Evolutionary conservation across 2,329 filamentous ascomycete species (phyloP).

Genomic region (Sphaerulina musiva): DNA sequence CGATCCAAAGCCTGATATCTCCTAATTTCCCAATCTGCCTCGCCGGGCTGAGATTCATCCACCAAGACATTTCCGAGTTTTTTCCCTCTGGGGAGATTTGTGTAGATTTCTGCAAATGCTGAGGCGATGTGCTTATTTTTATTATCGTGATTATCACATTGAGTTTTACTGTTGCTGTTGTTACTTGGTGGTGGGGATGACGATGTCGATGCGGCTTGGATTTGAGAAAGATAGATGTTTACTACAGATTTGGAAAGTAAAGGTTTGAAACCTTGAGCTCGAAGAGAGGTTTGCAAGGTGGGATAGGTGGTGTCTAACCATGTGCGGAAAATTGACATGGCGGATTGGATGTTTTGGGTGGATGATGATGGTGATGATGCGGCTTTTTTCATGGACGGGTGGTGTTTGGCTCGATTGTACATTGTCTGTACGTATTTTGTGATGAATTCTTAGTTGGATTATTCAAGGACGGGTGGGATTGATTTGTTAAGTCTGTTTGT

Average conservation of each 20-base stretch:
- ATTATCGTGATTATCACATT: conserved; percentile 1
- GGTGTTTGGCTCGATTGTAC: conserved; percentile 29
- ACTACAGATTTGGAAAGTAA: conserved; percentile 27
- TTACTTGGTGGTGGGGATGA: no score
- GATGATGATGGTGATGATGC: background rate
- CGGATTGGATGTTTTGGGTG: conserved; percentile 19
- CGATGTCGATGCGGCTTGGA: conserved; percentile 10
- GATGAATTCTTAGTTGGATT: no score
- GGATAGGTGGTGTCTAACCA: conserved; percentile 31
- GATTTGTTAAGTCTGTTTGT: no score
- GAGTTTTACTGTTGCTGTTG: no score
- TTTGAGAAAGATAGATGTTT: conserved; percentile 15
- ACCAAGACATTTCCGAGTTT: conserved; percentile 29
- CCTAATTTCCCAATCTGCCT: conserved; percentile 28
- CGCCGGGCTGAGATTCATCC: conserved; percentile 26
- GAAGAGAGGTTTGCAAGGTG: conserved; percentile 18
- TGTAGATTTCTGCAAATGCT: conserved; percentile 26
- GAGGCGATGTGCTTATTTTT: conserved; percentile 9
- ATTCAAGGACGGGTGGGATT: no score
- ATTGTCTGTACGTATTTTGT: conserved; percentile 14
- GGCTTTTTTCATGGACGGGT: conserved; percentile 26
- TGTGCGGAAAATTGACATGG: conserved; percentile 26
- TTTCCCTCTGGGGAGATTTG: conserved; percentile 24
- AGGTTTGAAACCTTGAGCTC: conserved; percentile 29
- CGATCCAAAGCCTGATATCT: conserved; percentile 23